phyloP scores from a whole-genome alignment of 1,284 basidiomycete genomes.

The Microbotryum silenes-acaulis region DNA sequence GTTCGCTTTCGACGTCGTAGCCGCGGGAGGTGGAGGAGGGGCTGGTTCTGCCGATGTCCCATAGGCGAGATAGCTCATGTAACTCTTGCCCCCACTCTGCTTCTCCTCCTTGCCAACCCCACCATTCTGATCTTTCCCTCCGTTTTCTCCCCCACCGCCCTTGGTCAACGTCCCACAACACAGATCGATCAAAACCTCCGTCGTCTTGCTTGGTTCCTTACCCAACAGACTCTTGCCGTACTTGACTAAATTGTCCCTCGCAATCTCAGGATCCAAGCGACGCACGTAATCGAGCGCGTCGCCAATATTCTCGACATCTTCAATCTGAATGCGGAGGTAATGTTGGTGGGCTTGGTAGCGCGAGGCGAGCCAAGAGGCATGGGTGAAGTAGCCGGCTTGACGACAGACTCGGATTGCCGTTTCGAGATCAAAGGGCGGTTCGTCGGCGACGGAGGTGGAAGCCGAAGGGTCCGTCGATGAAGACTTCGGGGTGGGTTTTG shows the following conservation, averaged over 20 bases:
- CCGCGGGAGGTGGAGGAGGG: slow-evolving; percentile 21
- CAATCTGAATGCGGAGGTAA: slow-evolving; percentile 87
- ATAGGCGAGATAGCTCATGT: slow-evolving; percentile 25
- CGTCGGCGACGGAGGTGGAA: slow-evolving; percentile 36
- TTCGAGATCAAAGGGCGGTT: slow-evolving; percentile 90
- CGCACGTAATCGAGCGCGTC: slow-evolving; percentile 78
- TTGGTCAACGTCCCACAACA: slow-evolving; percentile 55
- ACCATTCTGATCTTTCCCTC: background rate
- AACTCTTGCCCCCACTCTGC: slow-evolving; percentile 8
- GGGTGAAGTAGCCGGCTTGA: slow-evolving; percentile 91
- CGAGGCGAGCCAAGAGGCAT: slow-evolving; percentile 87
- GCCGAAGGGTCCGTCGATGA: background rate
- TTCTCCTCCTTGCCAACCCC: background rate
- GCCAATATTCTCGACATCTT: slow-evolving; percentile 73
- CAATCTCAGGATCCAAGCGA: slow-evolving; percentile 61
- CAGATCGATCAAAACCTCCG: slow-evolving; percentile 80
- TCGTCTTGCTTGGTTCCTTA: slow-evolving; percentile 76
- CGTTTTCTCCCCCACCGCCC: background rate
- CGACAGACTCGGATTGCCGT: slow-evolving; percentile 94
- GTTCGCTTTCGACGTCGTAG: slow-evolving; percentile 25
- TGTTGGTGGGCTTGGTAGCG: slow-evolving; percentile 87
- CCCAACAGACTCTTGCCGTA: slow-evolving; percentile 55
- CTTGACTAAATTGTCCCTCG: slow-evolving; percentile 36
- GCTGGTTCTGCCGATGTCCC: background rate
- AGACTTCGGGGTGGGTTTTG: slow-evolving; percentile 9